Evolutionary conservation across 176 grass and related monocot genomes (phyloP).

Genomic region (Bothriochloa decipiens): DNA sequence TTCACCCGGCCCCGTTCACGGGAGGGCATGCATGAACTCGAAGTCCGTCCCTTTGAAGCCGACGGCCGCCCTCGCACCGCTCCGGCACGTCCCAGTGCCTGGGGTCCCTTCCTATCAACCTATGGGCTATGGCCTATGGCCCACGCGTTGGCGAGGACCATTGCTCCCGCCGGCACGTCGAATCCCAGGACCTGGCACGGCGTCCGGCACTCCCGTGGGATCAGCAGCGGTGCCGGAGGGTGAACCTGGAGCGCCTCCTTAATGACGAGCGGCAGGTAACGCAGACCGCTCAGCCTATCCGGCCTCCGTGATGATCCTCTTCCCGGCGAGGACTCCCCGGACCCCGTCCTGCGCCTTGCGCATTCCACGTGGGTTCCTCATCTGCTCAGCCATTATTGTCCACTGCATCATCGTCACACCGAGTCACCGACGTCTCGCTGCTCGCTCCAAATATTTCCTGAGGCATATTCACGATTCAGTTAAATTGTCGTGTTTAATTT

Average conservation of each 20-base stretch:
- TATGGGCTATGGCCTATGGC: conserved; percentile 38
- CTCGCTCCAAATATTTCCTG: background rate
- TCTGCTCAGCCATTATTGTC: background rate
- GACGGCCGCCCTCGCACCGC: no score
- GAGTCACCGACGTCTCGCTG: background rate
- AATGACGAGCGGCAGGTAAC: background rate
- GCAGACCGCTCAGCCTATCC: background rate
- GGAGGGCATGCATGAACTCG: no score
- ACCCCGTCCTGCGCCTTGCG: background rate
- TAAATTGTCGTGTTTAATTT: no score
- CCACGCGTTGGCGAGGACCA: conserved; percentile 49
- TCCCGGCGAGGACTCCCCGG: background rate
- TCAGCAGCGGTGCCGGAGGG: background rate
- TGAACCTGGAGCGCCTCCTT: background rate
- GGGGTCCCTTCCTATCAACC: conserved; percentile 33
- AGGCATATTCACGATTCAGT: no score
- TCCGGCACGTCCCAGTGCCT: conserved; percentile 34
- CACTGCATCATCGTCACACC: no score
- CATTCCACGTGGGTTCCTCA: background rate
- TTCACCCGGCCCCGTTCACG: conserved; percentile 35
- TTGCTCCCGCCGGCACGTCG: background rate
- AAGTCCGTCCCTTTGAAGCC: conserved; percentile 36
- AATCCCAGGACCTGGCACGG: background rate
- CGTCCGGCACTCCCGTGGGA: background rate
- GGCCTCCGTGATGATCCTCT: background rate